These are phyloP conservation scores for Candida suzukii DNA, from an alignment of 805 yeast genomes.

Conservation along the genomic window DNA sequence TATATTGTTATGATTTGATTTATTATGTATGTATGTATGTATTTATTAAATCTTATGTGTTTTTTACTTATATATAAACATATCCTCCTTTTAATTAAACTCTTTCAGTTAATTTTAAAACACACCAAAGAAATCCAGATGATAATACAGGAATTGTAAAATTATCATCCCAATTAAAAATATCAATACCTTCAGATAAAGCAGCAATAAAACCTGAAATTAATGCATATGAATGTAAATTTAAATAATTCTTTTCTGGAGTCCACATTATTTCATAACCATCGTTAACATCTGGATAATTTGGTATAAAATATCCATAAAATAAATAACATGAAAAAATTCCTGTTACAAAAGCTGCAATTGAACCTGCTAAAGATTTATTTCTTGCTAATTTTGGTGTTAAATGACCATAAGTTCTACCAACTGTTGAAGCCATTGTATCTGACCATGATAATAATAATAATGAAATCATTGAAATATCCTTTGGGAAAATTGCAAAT, in stretches of 20 bases:
- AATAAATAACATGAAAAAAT: conserved; percentile 54
- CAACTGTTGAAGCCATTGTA: conserved; percentile 92
- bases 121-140: conserved; percentile 45
- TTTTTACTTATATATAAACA: no score
- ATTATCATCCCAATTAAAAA: conserved; percentile 81
- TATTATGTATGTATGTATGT: no score
- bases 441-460: conserved; percentile 93
- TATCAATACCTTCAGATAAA: conserved; percentile 74
- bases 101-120: conserved; percentile 11
- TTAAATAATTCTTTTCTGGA: conserved; percentile 49
- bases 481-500: conserved; percentile 67
- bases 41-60: no score
- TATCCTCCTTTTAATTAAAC: not conserved
- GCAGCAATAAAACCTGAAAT: conserved; percentile 80
- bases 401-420: conserved; percentile 76
- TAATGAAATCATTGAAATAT: conserved; percentile 69
- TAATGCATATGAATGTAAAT: conserved; percentile 45
- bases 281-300: conserved; percentile 42
- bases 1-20: no score
- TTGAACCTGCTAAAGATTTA: conserved; percentile 85
- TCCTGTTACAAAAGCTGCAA: conserved; percentile 80
- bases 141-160: conserved; percentile 90
- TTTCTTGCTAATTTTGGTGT: conserved; percentile 70
- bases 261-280: conserved; percentile 59
- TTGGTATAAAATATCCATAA: conserved; percentile 71